Conservation (phyloP, 2,329 filamentous ascomycete species). For the Capronia epimyces region DNA sequence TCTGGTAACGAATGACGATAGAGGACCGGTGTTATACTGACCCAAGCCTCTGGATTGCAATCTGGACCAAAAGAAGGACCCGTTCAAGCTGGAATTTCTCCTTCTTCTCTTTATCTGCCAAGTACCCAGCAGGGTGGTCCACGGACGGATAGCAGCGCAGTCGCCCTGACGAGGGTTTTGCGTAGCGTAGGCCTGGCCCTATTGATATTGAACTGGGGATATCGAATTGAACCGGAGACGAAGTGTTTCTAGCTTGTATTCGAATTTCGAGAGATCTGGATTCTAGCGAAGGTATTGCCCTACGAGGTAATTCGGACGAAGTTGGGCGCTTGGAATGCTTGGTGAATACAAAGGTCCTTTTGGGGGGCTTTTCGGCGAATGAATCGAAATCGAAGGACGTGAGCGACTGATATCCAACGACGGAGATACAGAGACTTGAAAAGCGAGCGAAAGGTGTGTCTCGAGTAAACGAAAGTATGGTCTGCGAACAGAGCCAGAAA, state of each 20-base stretch:
- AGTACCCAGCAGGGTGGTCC: neutral
- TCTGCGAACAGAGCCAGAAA: slow-evolving; percentile 30
- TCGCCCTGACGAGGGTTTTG: slow-evolving; percentile 3
- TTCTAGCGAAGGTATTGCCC: neutral
- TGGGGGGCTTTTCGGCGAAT: slow-evolving; percentile 21
- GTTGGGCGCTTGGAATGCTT: slow-evolving; percentile 3
- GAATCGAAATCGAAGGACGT: slow-evolving; percentile 24
- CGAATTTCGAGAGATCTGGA: neutral
- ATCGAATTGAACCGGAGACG: neutral
- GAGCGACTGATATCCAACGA: slow-evolving; percentile 30
- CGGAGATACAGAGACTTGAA: slow-evolving; percentile 21
- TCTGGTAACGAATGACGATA: slow-evolving; percentile 11
- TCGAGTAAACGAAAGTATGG: slow-evolving; percentile 29
- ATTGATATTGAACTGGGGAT: neutral
- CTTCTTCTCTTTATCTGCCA: neutral
- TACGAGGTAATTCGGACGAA: neutral
- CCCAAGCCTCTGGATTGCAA: slow-evolving; percentile 15
- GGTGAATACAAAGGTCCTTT: neutral
- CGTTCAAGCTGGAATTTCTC: neutral
- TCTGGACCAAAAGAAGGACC: slow-evolving; percentile 2
- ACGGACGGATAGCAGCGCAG: slow-evolving; percentile 3
- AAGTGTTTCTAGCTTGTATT: neutral
- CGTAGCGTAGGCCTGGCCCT: slow-evolving; percentile 3
- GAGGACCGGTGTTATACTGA: slow-evolving; percentile 8
- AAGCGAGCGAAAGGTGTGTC: slow-evolving; percentile 25